Base-by-base conservation (phyloP, 2,329 filamentous ascomycete species). In the Monilinia fructigena region DNA sequence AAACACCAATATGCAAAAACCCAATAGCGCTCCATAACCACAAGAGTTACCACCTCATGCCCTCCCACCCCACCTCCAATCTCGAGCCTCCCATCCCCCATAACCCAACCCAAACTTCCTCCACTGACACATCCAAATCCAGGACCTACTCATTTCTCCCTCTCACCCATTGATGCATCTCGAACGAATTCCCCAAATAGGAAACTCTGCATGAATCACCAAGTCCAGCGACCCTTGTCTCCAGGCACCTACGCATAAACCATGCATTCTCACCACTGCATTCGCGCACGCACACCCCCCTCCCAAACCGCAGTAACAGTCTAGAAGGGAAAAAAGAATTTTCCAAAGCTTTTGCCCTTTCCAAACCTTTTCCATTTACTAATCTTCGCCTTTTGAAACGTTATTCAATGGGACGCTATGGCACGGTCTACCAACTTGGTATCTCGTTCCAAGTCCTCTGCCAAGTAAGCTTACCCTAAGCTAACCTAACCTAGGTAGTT, bases 31-130 rank as follows among this genome's bases (percentile, higher is more conserved):
- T 38, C 35, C 58, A 60, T 60, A 56, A 50, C 53, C 35, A 28
- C 23, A 8, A 35, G 62, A 65, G 31, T 65, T 65, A 42, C 20
- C 26, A 23, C 28, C 53, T 65, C 62, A 65, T 65, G 62, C 62
- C 35, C 53, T 12, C 6, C 62, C 28, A 48, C 11, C 53, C 12
- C 23, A 16, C 20, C 42, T 35, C 31, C 31, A 35, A 35, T 35
- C 31, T 5, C 31, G 31, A 35, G 31, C 20, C 6, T 53, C 40
- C 55, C 28, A 59, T 11, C 54, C 38, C 20, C 23, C 11, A 40
- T 5, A 47, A 23, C 38, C 4, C 38, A 40, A 47, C 18, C 45
- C 45, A 47, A 8, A 47, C 26, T 11, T 18, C 35, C 26, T 40
- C 61, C 42, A 63, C 26, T 47, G 38, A 63, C 20, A 56, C 52